Evolutionary conservation across 176 grass and related monocot species (phyloP).

Genomic region (Microstegium vimineum): DNA sequence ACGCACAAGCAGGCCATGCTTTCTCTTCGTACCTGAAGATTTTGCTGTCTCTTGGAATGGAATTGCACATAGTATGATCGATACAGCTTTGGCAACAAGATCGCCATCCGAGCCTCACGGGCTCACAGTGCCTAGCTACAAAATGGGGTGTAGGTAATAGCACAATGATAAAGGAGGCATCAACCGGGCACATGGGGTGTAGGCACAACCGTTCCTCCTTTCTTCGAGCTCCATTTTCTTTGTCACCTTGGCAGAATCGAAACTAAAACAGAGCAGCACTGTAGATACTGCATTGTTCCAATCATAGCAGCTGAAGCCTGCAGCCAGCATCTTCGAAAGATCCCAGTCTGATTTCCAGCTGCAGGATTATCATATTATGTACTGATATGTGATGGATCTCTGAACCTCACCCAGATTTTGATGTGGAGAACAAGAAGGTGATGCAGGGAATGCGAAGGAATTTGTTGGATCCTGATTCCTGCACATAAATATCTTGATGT

Average conservation of each 20-base stretch:
- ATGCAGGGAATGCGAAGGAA: background rate
- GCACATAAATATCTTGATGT: background rate
- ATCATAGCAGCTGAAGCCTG: background rate
- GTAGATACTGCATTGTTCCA: background rate
- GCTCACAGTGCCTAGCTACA: constrained; percentile 1
- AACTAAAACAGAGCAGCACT: constrained; percentile 13
- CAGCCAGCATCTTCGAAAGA: constrained; percentile 1
- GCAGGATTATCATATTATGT: background rate
- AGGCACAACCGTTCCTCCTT: constrained; percentile 13
- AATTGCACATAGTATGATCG: background rate
- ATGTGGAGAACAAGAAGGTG: background rate
- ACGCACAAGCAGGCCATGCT: background rate
- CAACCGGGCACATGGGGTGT: constrained; percentile 24
- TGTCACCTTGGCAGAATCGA: constrained; percentile 31
- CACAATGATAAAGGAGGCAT: constrained; percentile 15
- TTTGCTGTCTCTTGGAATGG: background rate
- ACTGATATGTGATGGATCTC: background rate
- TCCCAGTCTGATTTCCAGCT: background rate
- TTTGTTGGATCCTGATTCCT: background rate
- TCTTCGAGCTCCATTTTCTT: constrained; percentile 29
- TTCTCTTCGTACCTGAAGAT: constrained; percentile 9
- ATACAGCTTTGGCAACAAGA: background rate
- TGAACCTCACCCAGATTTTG: background rate
- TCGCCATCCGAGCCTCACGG: background rate
- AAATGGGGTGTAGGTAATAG: background rate